phyloP scores from a whole-genome alignment of 345 rosid species.

The Camelina hispida region DNA sequence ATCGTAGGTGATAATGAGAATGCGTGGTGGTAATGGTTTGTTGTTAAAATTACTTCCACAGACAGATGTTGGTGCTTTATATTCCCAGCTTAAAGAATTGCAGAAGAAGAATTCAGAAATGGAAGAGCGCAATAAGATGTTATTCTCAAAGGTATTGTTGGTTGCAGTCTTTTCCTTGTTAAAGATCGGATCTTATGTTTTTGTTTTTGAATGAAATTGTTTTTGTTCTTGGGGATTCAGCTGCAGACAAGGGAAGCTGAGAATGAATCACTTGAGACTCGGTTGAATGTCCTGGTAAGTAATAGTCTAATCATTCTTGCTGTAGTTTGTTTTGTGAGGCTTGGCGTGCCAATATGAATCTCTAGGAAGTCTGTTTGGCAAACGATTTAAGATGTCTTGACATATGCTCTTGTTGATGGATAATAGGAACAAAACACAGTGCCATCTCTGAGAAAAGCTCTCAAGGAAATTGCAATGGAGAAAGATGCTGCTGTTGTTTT shows the following conservation, averaged over 20 bases:
- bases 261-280: constrained; percentile 57
- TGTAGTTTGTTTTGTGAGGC: constrained; percentile 8
- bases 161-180: background rate
- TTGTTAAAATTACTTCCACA: constrained; percentile 36
- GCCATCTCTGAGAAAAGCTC: constrained; percentile 92
- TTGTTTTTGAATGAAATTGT: constrained; percentile 11
- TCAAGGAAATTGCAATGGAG: constrained; percentile 96
- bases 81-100: constrained; percentile 78
- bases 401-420: constrained; percentile 18
- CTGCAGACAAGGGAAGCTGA: constrained; percentile 69
- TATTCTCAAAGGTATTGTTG: constrained; percentile 54
- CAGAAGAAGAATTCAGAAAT: constrained; percentile 73
- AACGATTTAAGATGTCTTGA: background rate
- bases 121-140: constrained; percentile 66
- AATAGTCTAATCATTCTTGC: background rate
- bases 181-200: background rate
- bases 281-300: constrained; percentile 73
- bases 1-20: constrained; percentile 1
- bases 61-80: constrained; percentile 87
- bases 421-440: constrained; percentile 82
- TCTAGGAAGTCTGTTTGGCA: background rate
- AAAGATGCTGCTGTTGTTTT: constrained; percentile 99
- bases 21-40: constrained; percentile 28
- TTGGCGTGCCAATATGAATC: constrained; percentile 1
- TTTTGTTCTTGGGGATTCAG: constrained; percentile 46